A percentile compares a stretch with the other conserved stretches of the same genome.
phyloP scores from a whole-genome alignment of 176 grass and related monocot genomes.

The Panicum miliaceum region DNA sequence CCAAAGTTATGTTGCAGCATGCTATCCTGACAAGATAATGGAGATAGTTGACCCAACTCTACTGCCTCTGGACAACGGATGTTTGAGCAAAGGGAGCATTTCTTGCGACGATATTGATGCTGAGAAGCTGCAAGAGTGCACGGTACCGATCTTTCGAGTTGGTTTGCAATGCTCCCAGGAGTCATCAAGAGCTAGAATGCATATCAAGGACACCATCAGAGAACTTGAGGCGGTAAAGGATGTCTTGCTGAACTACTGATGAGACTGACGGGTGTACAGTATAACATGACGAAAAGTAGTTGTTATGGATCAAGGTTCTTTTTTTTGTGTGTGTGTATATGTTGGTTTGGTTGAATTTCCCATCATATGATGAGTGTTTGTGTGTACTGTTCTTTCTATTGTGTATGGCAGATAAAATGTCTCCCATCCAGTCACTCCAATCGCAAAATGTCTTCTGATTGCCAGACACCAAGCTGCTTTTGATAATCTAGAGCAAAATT shows the following conservation, averaged over 20 bases:
- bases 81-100: background rate
- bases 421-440: no score
- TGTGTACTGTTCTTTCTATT: no score
- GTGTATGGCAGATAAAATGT: no score
- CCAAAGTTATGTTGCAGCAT: background rate
- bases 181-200: conserved; percentile 30
- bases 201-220: conserved; percentile 8
- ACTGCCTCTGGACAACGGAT: background rate
- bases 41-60: conserved; percentile 18
- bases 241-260: background rate
- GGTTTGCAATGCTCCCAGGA: conserved; percentile 32
- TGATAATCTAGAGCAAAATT: background rate
- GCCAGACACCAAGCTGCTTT: background rate
- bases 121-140: conserved; percentile 12
- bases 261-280: no score
- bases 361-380: no score
- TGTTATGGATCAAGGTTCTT: no score
- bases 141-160: conserved; percentile 14
- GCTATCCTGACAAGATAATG: conserved; percentile 20
- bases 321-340: no score
- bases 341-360: no score
- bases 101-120: background rate
- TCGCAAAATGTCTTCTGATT: background rate
- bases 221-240: background rate
- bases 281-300: no score